These are phyloP conservation scores for Geotrichum fermentans DNA, from an alignment of 1,139 yeast species.

Conservation along the genomic window DNA sequence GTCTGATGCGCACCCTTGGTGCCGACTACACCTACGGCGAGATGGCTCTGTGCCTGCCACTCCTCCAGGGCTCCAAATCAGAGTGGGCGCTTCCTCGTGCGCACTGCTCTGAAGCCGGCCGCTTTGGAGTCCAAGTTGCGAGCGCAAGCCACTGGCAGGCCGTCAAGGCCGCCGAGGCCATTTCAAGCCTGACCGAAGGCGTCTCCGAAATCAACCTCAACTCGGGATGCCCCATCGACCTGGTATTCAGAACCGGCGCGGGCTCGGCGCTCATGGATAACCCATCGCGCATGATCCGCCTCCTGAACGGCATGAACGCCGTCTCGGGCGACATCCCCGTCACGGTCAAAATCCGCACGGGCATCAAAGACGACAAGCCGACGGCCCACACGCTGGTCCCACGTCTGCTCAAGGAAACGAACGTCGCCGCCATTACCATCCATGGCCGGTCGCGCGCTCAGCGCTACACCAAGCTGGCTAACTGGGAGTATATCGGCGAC, in stretches of 20 bases:
- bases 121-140: slow-evolving; percentile 92
- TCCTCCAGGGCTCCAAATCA: slow-evolving; percentile 81
- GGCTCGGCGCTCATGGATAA: slow-evolving; percentile 92
- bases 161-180: slow-evolving; percentile 79
- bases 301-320: slow-evolving; percentile 83
- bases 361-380: slow-evolving; percentile 78
- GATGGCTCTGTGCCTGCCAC: slow-evolving; percentile 86
- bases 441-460: slow-evolving; percentile 97
- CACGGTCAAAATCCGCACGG: slow-evolving; percentile 88
- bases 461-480: slow-evolving; percentile 83
- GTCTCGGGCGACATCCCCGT: slow-evolving; percentile 86
- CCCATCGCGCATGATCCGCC: slow-evolving; percentile 72
- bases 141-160: slow-evolving; percentile 92
- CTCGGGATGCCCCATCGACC: slow-evolving; percentile 96
- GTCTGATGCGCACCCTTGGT: slow-evolving; percentile 85
- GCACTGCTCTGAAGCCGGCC: slow-evolving; percentile 73
- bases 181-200: slow-evolving; percentile 50
- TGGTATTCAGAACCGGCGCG: slow-evolving; percentile 87
- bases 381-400: slow-evolving; percentile 74
- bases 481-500: slow-evolving; percentile 83
- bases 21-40: slow-evolving; percentile 93
- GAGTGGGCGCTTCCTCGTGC: slow-evolving; percentile 98
- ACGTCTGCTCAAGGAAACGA: slow-evolving; percentile 68
- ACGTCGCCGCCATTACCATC: slow-evolving; percentile 83
- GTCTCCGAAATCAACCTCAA: slow-evolving; percentile 82